A percentile compares a stretch with the other conserved stretches of the same genome.
phyloP scores from a whole-genome alignment of 768 basidiomycete genomes.

The Trametes coccinea region DNA sequence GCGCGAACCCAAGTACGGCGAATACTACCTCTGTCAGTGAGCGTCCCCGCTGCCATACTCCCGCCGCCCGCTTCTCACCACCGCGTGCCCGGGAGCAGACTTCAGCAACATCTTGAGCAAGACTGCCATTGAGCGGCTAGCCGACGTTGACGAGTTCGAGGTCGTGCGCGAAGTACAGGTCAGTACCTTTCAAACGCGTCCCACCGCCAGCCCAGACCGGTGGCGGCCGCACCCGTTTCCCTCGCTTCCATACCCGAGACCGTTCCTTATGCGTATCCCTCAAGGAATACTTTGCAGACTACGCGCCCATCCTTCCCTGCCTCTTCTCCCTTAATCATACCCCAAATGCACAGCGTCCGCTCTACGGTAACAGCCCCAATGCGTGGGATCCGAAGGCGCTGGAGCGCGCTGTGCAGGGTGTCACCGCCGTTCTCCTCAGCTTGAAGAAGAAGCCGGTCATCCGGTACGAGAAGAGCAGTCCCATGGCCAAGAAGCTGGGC shows the following conservation, averaged over 20 bases:
- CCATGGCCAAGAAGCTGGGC: constrained; percentile 89
- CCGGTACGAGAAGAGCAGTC: constrained; percentile 90
- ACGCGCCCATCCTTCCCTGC: constrained; percentile 80
- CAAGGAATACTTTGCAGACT: constrained; percentile 98
- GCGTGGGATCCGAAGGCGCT: constrained; percentile 77
- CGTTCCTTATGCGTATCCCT: constrained; percentile 19
- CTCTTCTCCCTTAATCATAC: constrained; percentile 85
- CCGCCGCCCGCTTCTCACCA: constrained; percentile 4
- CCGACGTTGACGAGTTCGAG: constrained; percentile 94
- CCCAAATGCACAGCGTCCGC: constrained; percentile 59
- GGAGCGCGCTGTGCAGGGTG: constrained; percentile 74
- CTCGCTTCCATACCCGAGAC: constrained; percentile 1
- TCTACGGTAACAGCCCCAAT: constrained; percentile 73
- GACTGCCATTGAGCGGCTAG: constrained; percentile 86
- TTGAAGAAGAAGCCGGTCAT: constrained; percentile 95
- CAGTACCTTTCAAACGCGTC: constrained; percentile 18
- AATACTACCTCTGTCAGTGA: constrained; percentile 99
- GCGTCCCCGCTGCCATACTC: constrained; percentile 39
- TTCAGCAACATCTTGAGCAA: constrained; percentile 95
- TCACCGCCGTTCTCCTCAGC: constrained; percentile 85
- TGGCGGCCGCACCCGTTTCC: background rate
- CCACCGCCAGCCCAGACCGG: background rate
- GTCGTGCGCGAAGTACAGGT: constrained; percentile 98
- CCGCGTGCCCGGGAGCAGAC: constrained; percentile 47
- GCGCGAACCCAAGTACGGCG: constrained; percentile 89